phyloP scores from a whole-genome alignment of 2,329 filamentous ascomycete species.

The Hirsutella thompsonii region DNA sequence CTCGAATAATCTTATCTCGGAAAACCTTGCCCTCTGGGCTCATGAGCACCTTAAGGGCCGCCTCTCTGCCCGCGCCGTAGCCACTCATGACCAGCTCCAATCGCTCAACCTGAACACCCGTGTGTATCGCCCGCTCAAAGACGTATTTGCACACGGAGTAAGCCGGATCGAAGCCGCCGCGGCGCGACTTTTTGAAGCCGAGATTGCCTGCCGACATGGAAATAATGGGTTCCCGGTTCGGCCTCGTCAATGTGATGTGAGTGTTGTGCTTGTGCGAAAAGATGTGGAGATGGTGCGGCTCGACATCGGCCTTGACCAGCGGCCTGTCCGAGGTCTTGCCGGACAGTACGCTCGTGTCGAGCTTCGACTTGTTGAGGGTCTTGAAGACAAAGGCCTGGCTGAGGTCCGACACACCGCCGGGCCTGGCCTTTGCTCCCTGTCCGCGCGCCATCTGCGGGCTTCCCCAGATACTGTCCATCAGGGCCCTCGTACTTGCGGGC shows the following conservation, averaged over 20 bases:
- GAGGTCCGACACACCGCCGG: conserved; percentile 18
- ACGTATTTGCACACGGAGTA: conserved; percentile 82
- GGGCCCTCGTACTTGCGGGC: too few relatives aligned
- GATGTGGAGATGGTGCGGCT: conserved; percentile 79
- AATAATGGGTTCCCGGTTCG: conserved; percentile 66
- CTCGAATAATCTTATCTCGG: conserved; percentile 60
- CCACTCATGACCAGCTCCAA: conserved; percentile 75
- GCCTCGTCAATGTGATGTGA: conserved; percentile 79
- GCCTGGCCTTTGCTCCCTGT: not conserved
- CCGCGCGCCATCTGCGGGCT: not conserved
- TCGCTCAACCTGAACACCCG: conserved; percentile 59
- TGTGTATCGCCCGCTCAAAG: conserved; percentile 73
- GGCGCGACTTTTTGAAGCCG: conserved; percentile 73
- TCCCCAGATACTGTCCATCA: conserved; percentile 5
- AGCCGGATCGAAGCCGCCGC: conserved; percentile 78
- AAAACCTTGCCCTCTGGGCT: conserved; percentile 71
- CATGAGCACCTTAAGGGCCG: conserved; percentile 77
- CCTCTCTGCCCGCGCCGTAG: conserved; percentile 79
- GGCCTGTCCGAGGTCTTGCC: not conserved
- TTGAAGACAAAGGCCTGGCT: conserved; percentile 27
- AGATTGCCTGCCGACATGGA: conserved; percentile 76
- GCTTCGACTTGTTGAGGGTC: conserved; percentile 18
- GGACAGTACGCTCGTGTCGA: conserved; percentile 20
- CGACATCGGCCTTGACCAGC: conserved; percentile 15
- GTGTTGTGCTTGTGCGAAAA: conserved; percentile 88